These are phyloP conservation scores for Psilocybe cyanescens DNA, from an alignment of 768 basidiomycete species.

Conservation along the genomic window DNA sequence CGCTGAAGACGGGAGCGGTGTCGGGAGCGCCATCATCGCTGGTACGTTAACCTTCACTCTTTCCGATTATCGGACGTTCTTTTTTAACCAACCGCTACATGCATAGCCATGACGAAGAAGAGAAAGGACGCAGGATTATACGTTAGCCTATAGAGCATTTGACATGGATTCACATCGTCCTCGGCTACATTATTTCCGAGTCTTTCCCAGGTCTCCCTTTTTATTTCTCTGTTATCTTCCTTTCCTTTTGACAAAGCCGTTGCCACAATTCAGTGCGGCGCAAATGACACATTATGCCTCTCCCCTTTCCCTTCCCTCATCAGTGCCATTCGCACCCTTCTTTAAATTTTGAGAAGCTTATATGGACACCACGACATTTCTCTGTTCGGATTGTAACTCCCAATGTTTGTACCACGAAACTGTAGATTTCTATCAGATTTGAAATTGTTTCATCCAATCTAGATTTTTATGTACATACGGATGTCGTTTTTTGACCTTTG, in stretches of 20 bases:
- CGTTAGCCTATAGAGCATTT: slow-evolving; percentile 19
- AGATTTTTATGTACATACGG: neutral
- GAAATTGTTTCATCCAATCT: neutral
- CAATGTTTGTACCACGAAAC: neutral
- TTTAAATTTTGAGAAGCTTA: too few species aligned
- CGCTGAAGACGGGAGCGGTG: slow-evolving; percentile 92
- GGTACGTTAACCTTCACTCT: slow-evolving; percentile 27
- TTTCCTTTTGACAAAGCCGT: neutral
- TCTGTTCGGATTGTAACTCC: neutral
- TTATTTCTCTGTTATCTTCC: neutral
- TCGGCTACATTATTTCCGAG: too few species aligned
- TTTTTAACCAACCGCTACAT: slow-evolving; percentile 1
- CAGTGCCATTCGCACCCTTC: too few species aligned
- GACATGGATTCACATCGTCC: too few species aligned
- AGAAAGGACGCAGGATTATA: slow-evolving; percentile 26
- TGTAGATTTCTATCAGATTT: neutral
- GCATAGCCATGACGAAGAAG: slow-evolving; percentile 71
- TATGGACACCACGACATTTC: neutral
- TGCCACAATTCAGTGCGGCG: neutral
- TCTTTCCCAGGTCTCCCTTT: too few species aligned
- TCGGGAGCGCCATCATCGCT: slow-evolving; percentile 96
- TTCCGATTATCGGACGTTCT: neutral
- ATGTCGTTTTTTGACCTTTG: too few species aligned
- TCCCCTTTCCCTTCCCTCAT: neutral
- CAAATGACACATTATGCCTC: neutral